Base-by-base conservation (phyloP, 169 alveolate species). In the Cryptosporidium canis region DNA sequence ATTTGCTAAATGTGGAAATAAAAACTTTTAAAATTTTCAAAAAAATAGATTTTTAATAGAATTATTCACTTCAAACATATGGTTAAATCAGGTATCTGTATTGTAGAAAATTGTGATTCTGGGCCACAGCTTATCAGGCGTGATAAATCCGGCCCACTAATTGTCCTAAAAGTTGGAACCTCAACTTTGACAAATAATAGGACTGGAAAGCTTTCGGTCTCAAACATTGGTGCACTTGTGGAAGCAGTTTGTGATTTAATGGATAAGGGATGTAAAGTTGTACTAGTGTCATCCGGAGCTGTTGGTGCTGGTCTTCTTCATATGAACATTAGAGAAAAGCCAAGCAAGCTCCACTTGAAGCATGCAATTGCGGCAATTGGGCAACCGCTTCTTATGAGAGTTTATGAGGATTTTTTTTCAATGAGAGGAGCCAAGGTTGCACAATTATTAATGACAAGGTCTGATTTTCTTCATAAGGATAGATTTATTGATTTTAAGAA, bases 311-410 rank as follows among this genome's bases (percentile, higher is more conserved):
- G 92, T 0, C 66, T 90, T 33, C 83, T 83, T 41, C 83, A 83
- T 35, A 82, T 87, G 72, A 55, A 83, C 12, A 67, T 82, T 8
- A 47, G 66, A 66, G 65, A 66, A 51, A 53, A 90, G 21, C 94
- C 94, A 12, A 77, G 44, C 16, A 82, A 84, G 31, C 55, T 87
- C 35, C 64, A 53, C 18, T 56, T 43, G 51, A 91, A 87, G 39
- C 94, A 91, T 63, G 94, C 94, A 43, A 66, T 85, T 5, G 94
- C 94, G 18, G 94, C 94, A 3, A 90, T 91, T 21, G 94, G 94
- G n/a, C 94, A 91, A 83, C 85, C 91, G 45, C n/a, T 83, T 21
- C 65, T 91, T n/a, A 91, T 91, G 91, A 83, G 92, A 6, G 91
- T 85, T 43, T 87, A 63, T 43, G 92, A 85, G 12, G 92, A 72